Conservation (phyloP, 495 filamentous ascomycete species). For the Aspergillus asperescens region DNA sequence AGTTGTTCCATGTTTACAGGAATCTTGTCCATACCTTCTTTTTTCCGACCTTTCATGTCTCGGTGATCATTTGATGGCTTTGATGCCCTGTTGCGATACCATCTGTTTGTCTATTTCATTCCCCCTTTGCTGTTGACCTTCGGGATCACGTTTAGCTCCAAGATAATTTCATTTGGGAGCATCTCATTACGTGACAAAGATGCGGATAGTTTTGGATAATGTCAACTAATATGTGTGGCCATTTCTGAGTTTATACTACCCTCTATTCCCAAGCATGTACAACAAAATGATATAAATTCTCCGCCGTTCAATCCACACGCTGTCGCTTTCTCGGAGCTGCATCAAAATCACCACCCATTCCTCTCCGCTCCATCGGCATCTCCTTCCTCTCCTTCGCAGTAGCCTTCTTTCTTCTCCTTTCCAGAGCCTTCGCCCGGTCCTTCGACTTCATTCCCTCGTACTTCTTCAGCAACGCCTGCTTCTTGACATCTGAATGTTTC, state of each 20-base stretch:
- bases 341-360: constrained; percentile 18
- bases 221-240: constrained; percentile 13
- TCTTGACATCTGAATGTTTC: constrained; percentile 87
- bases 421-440: constrained; percentile 73
- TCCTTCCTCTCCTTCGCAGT: constrained; percentile 73
- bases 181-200: constrained; percentile 8
- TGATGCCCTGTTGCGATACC: constrained; percentile 19
- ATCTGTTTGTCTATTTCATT: constrained; percentile 16
- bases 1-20: constrained; percentile 1
- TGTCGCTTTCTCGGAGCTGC: constrained; percentile 29
- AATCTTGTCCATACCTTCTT: constrained; percentile 11
- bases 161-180: constrained; percentile 7
- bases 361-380: constrained; percentile 64
- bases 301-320: constrained; percentile 24
- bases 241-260: not conserved
- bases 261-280: not conserved
- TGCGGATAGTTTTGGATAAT: constrained; percentile 17
- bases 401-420: constrained; percentile 79
- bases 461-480: constrained; percentile 68
- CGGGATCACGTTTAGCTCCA: not conserved
- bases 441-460: constrained; percentile 74
- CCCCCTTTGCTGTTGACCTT: constrained; percentile 12
- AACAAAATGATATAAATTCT: not conserved
- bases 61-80: constrained; percentile 11
- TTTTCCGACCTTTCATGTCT: constrained; percentile 11